Evolutionary conservation across 345 rosid genomes (phyloP), one percentile per base, ranked within the genome.

Genomic region (Hypericum perforatum): DNA sequence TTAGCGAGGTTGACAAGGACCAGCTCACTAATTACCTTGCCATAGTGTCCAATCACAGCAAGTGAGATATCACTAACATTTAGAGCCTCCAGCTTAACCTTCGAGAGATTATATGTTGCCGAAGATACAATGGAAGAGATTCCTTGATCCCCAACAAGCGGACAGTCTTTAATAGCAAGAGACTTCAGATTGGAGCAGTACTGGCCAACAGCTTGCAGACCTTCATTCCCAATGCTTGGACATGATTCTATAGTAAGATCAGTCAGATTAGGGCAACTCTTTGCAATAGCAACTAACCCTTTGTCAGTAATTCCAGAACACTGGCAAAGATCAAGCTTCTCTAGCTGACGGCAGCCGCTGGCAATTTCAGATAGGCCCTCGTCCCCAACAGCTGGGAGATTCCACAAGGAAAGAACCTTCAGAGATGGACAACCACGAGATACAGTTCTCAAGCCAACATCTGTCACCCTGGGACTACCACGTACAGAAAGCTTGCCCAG

Each of bases 81-180:
- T 77, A 92, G 42, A 45, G 75, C 53, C 66, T 88, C 91, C 40
- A 92, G 89, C 84, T 80, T 84, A 49, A 92, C 68, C 67, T 85
- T 92, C 8, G 49, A 44, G 54, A 88, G 54, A 56, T 72, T 70
- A 70, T 13, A 58, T 0, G 82, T 51, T 32, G 85, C 41, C 12
- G 85, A 68, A 37, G 87, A 78, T 37, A 92, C 39, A 29, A 92
- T 60, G 8, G 77, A 54, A 0, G 84, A 71, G 58, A 92, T 66
- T 73, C 98, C 98, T 73, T 92, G 89, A 74, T 92, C 98, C 58
- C 89, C 88, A 52, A 88, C 80, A 58, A 56, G 73, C 37, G 87
- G 82, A 64, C 98, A 92, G 63, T 75, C 71, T 54, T 72, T 85
- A 62, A 92, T 72, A 0, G 94, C 76, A 53, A 88, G 56, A 7